Conservation (phyloP, 2,329 filamentous ascomycete species). For the Paracoccidioides lutzii region DNA sequence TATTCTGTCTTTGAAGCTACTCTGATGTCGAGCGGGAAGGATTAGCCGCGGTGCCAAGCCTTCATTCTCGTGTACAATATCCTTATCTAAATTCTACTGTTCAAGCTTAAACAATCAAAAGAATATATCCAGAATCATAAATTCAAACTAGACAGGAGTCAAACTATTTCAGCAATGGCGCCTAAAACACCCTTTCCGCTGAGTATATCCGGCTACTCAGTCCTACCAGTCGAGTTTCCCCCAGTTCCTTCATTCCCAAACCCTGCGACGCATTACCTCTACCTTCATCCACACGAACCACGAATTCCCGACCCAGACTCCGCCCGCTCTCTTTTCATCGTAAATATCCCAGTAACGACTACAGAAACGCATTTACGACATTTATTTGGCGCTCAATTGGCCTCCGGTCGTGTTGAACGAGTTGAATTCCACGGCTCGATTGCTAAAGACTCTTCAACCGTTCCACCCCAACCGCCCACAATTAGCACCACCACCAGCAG, state of each 20-base stretch:
- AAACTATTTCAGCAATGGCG: conserved; percentile 23
- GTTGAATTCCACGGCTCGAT: conserved; percentile 55
- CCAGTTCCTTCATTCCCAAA: conserved; percentile 49
- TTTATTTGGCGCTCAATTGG: conserved; percentile 61
- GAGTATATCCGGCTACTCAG: conserved; percentile 48
- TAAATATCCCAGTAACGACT: conserved; percentile 76
- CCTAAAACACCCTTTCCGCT: conserved; percentile 2
- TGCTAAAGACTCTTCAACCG: conserved; percentile 24
- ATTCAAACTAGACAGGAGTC: conserved; percentile 4
- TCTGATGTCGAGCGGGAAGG: not conserved
- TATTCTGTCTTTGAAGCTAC: not conserved
- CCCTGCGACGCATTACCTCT: conserved; percentile 65
- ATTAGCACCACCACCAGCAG: conserved; percentile 11
- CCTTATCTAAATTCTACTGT: conserved; percentile 4
- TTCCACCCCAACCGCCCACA: conserved; percentile 11
- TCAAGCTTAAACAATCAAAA: not conserved
- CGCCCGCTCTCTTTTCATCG: conserved; percentile 71
- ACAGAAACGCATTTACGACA: conserved; percentile 64
- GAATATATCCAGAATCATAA: not conserved
- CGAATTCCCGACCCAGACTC: conserved; percentile 62
- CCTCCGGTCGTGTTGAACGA: conserved; percentile 63
- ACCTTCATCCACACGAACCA: conserved; percentile 71
- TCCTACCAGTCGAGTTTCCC: conserved; percentile 57
- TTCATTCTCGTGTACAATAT: conserved; percentile 11
- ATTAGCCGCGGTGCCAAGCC: conserved; percentile 11